Conservation (phyloP, 1,284 basidiomycete species). For the Sphaerobolus stellatus region DNA sequence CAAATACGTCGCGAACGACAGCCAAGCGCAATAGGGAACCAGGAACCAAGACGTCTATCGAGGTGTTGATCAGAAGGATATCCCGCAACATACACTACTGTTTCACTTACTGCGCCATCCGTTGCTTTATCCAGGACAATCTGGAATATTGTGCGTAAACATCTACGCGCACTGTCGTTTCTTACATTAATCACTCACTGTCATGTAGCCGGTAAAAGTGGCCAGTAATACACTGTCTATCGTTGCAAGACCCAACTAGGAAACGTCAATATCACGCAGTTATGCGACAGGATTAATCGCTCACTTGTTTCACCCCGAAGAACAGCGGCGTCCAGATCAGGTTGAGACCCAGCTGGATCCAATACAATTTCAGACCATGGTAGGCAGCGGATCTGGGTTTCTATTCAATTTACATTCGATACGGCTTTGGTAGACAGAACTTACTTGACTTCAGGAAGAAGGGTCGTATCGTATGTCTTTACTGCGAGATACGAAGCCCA, state of each 20-base stretch:
- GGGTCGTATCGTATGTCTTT: constrained; percentile 50
- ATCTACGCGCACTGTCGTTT: not conserved
- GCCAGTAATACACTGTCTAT: not conserved
- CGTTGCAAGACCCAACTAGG: constrained; percentile 51
- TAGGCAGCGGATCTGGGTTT: constrained; percentile 44
- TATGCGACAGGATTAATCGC: constrained; percentile 7
- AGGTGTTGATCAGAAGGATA: not conserved
- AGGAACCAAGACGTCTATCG: constrained; percentile 53
- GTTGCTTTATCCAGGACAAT: constrained; percentile 52
- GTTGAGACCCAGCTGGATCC: constrained; percentile 68
- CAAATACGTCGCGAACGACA: constrained; percentile 67
- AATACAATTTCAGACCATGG: constrained; percentile 64
- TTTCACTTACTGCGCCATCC: constrained; percentile 7
- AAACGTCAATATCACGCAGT: not conserved
- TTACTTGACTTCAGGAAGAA: constrained; percentile 42
- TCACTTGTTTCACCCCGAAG: constrained; percentile 56
- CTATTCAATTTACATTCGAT: not conserved
- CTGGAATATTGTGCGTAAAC: not conserved
- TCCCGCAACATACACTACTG: not conserved
- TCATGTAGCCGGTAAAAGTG: constrained; percentile 44
- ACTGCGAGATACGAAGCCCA: constrained; percentile 71
- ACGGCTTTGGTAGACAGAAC: constrained; percentile 1
- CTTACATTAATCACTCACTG: constrained; percentile 44
- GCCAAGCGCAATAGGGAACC: constrained; percentile 64
- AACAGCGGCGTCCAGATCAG: constrained; percentile 72